Evolutionary conservation across 2,329 filamentous ascomycete species (phyloP).

Genomic region (Aspergillus aculeatus): DNA sequence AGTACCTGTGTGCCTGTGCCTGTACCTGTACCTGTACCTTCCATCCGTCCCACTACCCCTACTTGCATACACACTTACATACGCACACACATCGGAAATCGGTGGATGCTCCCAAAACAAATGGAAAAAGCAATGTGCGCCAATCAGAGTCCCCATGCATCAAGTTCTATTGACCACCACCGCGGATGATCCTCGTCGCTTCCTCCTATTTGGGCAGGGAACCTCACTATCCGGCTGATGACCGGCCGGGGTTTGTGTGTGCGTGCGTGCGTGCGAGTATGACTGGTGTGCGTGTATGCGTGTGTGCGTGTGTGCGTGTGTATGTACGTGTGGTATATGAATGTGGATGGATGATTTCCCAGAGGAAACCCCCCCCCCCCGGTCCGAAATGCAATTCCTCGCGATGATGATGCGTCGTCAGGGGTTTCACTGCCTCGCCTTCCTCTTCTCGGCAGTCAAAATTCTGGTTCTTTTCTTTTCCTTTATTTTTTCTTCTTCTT

Average conservation of each 20-base stretch:
- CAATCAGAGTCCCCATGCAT: not conserved
- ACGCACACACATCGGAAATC: not conserved
- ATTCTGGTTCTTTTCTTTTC: not conserved
- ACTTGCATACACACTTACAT: not conserved
- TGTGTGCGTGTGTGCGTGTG: not conserved
- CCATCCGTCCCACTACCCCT: not conserved
- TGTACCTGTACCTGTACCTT: not conserved
- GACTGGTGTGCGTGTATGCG: not conserved
- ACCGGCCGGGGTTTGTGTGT: conserved; percentile 3
- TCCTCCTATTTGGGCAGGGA: conserved; percentile 3
- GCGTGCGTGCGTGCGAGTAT: not conserved
- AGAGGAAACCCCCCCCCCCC: not conserved
- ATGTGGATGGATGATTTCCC: not conserved
- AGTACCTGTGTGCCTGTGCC: too few relatives aligned
- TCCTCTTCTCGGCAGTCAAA: not conserved
- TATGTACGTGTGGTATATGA: not conserved
- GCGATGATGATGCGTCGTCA: not conserved
- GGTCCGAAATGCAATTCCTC: not conserved
- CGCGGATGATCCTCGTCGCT: conserved; percentile 16
- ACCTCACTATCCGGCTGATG: conserved; percentile 10
- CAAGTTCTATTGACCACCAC: conserved; percentile 5
- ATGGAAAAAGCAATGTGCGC: not conserved
- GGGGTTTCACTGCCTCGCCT: not conserved
- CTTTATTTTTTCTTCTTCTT: not conserved
- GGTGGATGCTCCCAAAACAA: not conserved